These are phyloP conservation scores for Nothomitra cinnamomea DNA, from an alignment of 2,329 filamentous ascomycete genomes.

Conservation along the genomic window DNA sequence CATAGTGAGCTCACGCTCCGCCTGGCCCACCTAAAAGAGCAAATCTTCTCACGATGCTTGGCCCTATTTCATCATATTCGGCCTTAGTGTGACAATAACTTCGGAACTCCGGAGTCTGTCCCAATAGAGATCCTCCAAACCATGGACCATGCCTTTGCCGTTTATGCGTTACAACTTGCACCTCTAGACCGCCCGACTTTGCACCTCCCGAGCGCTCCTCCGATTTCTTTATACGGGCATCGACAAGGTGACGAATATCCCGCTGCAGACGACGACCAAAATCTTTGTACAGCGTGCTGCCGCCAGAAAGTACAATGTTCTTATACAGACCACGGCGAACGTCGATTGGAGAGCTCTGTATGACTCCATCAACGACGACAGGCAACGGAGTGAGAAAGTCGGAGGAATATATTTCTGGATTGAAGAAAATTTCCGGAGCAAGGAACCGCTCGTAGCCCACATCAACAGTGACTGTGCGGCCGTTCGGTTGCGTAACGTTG, in stretches of 20 bases:
- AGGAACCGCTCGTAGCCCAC: constrained; percentile 97
- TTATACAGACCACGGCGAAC: constrained; percentile 96
- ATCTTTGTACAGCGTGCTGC: constrained; percentile 95
- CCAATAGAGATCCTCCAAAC: constrained; percentile 93
- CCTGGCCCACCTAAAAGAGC: constrained; percentile 85
- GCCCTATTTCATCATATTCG: constrained; percentile 88
- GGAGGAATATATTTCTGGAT: constrained; percentile 97
- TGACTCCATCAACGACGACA: constrained; percentile 86
- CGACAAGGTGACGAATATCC: constrained; percentile 91
- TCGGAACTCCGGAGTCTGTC: constrained; percentile 94
- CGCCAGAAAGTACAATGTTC: constrained; percentile 96
- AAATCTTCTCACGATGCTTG: constrained; percentile 88
- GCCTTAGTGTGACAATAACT: constrained; percentile 96
- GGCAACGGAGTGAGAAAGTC: constrained; percentile 94
- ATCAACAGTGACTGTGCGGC: constrained; percentile 70
- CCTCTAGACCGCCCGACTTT: constrained; percentile 83
- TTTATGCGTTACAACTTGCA: constrained; percentile 95
- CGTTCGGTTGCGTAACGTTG: constrained; percentile 69
- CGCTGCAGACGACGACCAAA: constrained; percentile 91
- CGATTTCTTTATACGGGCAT: constrained; percentile 79
- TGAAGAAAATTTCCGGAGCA: constrained; percentile 98
- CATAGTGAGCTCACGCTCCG: constrained; percentile 37
- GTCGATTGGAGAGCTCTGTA: constrained; percentile 94
- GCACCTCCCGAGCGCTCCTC: constrained; percentile 84
- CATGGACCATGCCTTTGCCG: constrained; percentile 92